Evolutionary conservation across 306 rosid species (phyloP).

Genomic region (Rosa multiflora): DNA sequence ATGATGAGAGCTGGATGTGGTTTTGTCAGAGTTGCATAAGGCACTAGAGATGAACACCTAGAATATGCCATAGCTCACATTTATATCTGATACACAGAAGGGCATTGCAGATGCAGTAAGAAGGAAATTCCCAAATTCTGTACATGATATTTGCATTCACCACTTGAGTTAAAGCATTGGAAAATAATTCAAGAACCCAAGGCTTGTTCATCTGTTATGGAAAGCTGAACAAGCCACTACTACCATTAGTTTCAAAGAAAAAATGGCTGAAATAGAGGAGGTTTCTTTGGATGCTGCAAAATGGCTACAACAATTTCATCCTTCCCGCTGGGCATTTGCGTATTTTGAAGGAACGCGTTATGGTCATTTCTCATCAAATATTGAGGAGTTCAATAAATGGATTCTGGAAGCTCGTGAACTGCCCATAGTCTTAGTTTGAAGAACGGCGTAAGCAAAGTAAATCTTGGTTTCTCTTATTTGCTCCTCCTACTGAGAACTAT

Average conservation of each 20-base stretch:
- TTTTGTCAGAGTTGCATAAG: constrained; percentile 72
- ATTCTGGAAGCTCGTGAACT: constrained; percentile 79
- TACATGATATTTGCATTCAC: constrained; percentile 73
- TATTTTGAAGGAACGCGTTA: constrained; percentile 68
- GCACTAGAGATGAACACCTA: constrained; percentile 58
- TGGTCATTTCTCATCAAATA: constrained; percentile 81
- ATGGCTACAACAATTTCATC: constrained; percentile 73
- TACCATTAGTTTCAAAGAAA: constrained; percentile 56
- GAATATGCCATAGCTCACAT: constrained; percentile 46
- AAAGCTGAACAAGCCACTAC: constrained; percentile 83
- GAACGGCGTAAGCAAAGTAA: constrained; percentile 50
- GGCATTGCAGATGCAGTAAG: constrained; percentile 66
- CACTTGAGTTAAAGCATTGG: constrained; percentile 79
- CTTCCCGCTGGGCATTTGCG: constrained; percentile 76
- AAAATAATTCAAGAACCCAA: constrained; percentile 86
- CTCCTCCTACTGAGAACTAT: constrained; percentile 74
- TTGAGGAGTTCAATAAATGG: constrained; percentile 82
- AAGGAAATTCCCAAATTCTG: constrained; percentile 64
- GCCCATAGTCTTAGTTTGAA: constrained; percentile 78
- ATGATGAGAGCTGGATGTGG: constrained; percentile 91
- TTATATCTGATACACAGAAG: constrained; percentile 69
- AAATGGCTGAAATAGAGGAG: constrained; percentile 72
- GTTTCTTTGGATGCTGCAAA: constrained; percentile 77
- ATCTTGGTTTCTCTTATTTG: constrained; percentile 67
- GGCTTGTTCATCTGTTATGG: constrained; percentile 76